Percentiles rank a stretch among this genome's conserved stretches.
Evolutionary conservation across 1,284 basidiomycete species (phyloP).

Genomic region (Anthracocystis walkeri): DNA sequence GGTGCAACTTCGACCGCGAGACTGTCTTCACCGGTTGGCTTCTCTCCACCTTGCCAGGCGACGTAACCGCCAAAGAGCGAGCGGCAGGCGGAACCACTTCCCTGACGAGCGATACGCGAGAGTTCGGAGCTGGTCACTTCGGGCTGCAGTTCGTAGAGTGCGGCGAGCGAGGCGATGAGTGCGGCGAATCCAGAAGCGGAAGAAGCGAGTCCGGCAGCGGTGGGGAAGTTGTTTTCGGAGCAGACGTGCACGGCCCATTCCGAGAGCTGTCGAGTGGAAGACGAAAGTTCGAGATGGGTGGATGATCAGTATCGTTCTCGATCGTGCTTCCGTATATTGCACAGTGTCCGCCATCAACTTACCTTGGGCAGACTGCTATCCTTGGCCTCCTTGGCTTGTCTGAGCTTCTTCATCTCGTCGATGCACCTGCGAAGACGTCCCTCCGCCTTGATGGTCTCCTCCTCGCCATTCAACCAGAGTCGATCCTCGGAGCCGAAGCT

Average conservation of each 20-base stretch:
- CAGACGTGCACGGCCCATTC: slow-evolving; percentile 75
- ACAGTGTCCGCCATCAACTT: slow-evolving; percentile 14
- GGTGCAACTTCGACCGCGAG: slow-evolving; percentile 83
- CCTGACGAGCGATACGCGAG: slow-evolving; percentile 93
- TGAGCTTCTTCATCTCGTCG: slow-evolving; percentile 83
- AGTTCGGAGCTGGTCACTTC: slow-evolving; percentile 76
- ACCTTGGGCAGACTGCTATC: slow-evolving; percentile 59
- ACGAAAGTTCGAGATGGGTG: not conserved
- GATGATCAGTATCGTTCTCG: not conserved
- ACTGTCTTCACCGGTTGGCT: slow-evolving; percentile 82
- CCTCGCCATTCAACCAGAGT: slow-evolving; percentile 93
- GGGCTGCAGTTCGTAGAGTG: slow-evolving; percentile 83
- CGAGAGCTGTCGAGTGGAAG: slow-evolving; percentile 41
- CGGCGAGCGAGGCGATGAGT: slow-evolving; percentile 87
- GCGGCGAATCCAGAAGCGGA: slow-evolving; percentile 97
- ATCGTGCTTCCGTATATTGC: not conserved
- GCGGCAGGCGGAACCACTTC: slow-evolving; percentile 95
- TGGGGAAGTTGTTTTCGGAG: slow-evolving; percentile 99
- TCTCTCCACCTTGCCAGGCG: slow-evolving; percentile 87
- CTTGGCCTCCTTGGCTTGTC: slow-evolving; percentile 78
- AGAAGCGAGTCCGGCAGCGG: slow-evolving; percentile 95
- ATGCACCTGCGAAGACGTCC: slow-evolving; percentile 89
- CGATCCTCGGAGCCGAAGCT: slow-evolving; percentile 78
- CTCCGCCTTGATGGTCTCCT: slow-evolving; percentile 85
- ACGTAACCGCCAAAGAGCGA: slow-evolving; percentile 98